Evolutionary conservation across 768 basidiomycete genomes (phyloP).

Genomic region (Serendipita sp.): DNA sequence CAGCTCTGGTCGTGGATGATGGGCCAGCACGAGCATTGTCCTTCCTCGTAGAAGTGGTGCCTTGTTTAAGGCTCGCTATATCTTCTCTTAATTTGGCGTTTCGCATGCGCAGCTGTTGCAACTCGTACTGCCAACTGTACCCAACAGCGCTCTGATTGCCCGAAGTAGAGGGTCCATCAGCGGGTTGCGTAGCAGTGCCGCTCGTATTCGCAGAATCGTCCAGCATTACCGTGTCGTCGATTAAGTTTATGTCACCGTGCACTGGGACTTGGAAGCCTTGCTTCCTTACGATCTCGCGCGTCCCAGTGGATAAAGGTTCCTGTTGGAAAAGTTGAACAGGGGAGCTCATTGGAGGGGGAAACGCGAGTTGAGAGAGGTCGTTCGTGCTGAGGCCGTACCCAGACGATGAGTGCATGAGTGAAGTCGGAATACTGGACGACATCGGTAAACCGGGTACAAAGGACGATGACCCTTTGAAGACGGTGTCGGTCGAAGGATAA

Average conservation of each 20-base stretch:
- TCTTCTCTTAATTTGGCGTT: slow-evolving; percentile 22
- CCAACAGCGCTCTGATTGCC: neutral
- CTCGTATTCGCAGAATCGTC: neutral
- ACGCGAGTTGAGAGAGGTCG: neutral
- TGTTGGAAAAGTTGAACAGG: neutral
- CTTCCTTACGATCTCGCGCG: neutral
- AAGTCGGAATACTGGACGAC: neutral
- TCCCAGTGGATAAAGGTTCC: neutral
- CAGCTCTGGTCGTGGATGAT: no score
- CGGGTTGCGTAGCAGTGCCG: neutral
- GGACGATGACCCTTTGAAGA: neutral
- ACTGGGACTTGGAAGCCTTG: neutral
- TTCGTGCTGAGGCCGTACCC: slow-evolving; percentile 4
- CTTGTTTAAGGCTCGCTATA: slow-evolving; percentile 12
- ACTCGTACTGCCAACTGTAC: slow-evolving; percentile 28
- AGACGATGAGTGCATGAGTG: neutral
- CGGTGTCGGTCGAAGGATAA: neutral
- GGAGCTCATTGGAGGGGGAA: neutral
- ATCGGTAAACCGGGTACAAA: neutral
- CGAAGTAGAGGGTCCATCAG: neutral
- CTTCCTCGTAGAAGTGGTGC: no score
- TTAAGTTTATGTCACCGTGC: neutral
- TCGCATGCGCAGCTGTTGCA: slow-evolving; percentile 21
- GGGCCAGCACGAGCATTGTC: no score
- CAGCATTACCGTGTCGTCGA: neutral